Evolutionary conservation across 345 rosid species (phyloP).

Genomic region (Reutealis trisperma): DNA sequence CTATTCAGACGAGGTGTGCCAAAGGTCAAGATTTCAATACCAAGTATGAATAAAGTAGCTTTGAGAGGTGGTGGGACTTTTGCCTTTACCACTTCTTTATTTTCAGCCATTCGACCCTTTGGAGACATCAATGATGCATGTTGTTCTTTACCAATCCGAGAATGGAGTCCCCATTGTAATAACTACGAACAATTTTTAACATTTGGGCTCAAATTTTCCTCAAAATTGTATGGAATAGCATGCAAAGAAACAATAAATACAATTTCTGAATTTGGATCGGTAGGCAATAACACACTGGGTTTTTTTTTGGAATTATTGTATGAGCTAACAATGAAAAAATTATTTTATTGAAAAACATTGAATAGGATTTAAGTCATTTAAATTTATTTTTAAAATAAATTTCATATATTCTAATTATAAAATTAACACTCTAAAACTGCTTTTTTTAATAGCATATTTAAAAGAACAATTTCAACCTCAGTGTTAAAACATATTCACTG

Average conservation of each 20-base stretch:
- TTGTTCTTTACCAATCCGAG: background rate
- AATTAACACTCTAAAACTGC: no score
- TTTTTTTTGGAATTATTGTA: no score
- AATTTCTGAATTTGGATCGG: no score
- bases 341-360: background rate
- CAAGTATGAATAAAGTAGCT: slow-evolving; percentile 17
- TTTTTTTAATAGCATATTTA: no score
- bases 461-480: no score
- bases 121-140: background rate
- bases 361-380: no score
- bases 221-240: background rate
- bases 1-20: slow-evolving; percentile 20
- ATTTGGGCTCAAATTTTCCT: background rate
- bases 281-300: no score
- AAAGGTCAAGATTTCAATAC: slow-evolving; percentile 16
- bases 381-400: no score
- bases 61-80: background rate
- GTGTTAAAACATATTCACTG: no score
- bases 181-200: background rate
- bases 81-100: background rate
- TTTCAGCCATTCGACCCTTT: background rate
- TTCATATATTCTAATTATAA: no score
- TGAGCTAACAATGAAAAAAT: background rate
- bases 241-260: no score
- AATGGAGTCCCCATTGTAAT: background rate